Evolutionary conservation across 2,329 filamentous ascomycete genomes (phyloP), one percentile per base, ranked within the genome.

Genomic region (Xylaria polymorpha): DNA sequence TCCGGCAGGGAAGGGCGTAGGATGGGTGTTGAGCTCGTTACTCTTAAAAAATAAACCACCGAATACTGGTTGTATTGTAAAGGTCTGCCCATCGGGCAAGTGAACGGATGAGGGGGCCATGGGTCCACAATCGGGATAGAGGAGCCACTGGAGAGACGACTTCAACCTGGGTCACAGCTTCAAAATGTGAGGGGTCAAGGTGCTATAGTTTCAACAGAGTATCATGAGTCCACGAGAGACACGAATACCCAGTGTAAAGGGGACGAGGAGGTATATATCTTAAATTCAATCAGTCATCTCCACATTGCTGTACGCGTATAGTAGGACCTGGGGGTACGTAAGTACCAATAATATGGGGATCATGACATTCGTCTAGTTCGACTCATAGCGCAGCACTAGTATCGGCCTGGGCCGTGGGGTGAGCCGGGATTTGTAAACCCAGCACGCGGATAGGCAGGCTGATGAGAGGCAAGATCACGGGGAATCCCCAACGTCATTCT

Each of bases 21-120:
- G 87, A 76, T 91, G 88, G 32, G 86, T 83, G 76, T 87, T 91
- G 71, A 93, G 83, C 70, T 96, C 91, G 77, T 93, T 91, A 66
- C 90, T 88, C 79, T 94, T 96, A 89, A 98, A 98, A 76, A 91
- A 93, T 65, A 96, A 86, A 39, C 95, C 95, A n/a, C 92, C 94
- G 79, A 97, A 98, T 32, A 97, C 93, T 0, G 94, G 92, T 15
- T 89, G 90, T 39, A 97, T 92, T 3, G 90, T 91, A 77, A 96
- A 87, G 72, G 86, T 91, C 82, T 96, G 93, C 77, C 94, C 95
- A 81, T 98, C 97, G 57, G 95, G 95, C 74, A 98, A 85, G 79
- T 92, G 88, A 68, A 94, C 85, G 56, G 87, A 79, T 37, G 81
- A 79, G 50, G 79, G 77, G 41, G 76, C 66, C 77, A 79, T 79